Evolutionary conservation across 495 filamentous ascomycete species (phyloP).

Genomic region (Glarea lozoyensis): DNA sequence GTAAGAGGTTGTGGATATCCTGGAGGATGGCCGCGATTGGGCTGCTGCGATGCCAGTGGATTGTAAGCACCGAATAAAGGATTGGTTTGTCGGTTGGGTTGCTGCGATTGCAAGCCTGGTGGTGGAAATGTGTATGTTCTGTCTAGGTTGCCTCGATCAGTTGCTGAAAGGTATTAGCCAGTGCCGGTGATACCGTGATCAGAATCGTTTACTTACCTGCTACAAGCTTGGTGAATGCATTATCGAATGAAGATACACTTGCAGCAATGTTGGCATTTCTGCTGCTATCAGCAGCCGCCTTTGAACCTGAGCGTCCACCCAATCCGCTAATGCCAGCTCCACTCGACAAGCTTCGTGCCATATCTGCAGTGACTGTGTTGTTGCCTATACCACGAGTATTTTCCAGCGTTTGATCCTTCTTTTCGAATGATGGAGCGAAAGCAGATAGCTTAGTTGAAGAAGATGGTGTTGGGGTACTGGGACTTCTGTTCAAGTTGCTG

Average conservation of each 20-base stretch:
- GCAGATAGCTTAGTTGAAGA: neutral
- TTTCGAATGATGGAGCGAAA: neutral
- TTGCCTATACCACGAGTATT: too few relatives aligned
- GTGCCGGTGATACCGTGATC: too few relatives aligned
- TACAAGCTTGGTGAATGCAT: too few relatives aligned
- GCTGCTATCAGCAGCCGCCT: too few relatives aligned
- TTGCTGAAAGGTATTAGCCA: too few relatives aligned
- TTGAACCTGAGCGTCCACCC: too few relatives aligned
- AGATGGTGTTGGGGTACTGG: neutral
- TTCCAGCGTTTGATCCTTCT: too few relatives aligned
- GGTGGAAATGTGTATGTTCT: constrained; percentile 16
- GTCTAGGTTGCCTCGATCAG: constrained; percentile 9
- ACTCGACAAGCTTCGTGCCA: too few relatives aligned
- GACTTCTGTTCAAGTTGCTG: neutral
- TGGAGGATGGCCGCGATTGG: neutral
- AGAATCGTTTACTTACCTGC: too few relatives aligned
- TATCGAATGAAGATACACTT: neutral
- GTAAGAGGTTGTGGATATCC: constrained; percentile 21
- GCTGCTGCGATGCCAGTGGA: neutral
- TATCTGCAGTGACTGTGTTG: too few relatives aligned
- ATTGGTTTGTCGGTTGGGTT: constrained; percentile 6
- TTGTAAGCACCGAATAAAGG: constrained; percentile 5
- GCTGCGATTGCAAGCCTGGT: constrained; percentile 1
- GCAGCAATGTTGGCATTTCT: too few relatives aligned
- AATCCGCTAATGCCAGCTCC: too few relatives aligned